Evolutionary conservation across 805 yeast species (phyloP), one percentile per base, ranked within the genome.

Genomic region (Kodamaea sagamina): DNA sequence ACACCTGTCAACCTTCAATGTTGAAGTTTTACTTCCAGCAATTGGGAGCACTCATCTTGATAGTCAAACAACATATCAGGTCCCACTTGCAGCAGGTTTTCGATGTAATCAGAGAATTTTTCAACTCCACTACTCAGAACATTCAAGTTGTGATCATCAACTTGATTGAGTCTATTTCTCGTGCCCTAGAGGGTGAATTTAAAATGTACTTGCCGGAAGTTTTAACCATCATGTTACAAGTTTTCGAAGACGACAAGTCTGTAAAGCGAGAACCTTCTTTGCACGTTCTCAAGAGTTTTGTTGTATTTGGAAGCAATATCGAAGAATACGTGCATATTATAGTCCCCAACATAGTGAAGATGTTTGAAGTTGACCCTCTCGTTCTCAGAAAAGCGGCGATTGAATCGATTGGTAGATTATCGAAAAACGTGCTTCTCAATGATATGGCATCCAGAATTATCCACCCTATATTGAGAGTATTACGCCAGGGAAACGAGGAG

Each of bases 371-470:
- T 48, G 74, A 81, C 0, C 82, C 89, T 0, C 67, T 81, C 1
- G 67, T 69, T n/a, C 72, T 92, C 24, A 71, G 88, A 44, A 77
- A 75, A 44, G 81, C 86, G 32, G 90, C 97, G 0, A 82, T 93
- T 43, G 84, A 83, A 36, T 82, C 96, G 0, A 71, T 93, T 32
- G 96, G 97, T 0, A 84, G 86, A 53, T 63, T 93, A 19, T 81
- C 96, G 1, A 82, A 80, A 51, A 77, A 72, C 28, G 83, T 92
- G 3, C 77, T 81, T 47, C 67, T 93, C 43, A 81, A 81, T 44
- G 98, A 92, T 51, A 84, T 89, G 88, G 84, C 96, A 0, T 86
- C 97, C 1, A 72, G 97, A 48, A 86, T 93, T 39, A 79, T 93
- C 19, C 97, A 92, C 53, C 92, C 97, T 0, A 62, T 93, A 9